A percentile compares a stretch with the other conserved stretches of the same genome.
Conservation (phyloP, 176 grass and related monocot genomes). For the Oryza australiensis region DNA sequence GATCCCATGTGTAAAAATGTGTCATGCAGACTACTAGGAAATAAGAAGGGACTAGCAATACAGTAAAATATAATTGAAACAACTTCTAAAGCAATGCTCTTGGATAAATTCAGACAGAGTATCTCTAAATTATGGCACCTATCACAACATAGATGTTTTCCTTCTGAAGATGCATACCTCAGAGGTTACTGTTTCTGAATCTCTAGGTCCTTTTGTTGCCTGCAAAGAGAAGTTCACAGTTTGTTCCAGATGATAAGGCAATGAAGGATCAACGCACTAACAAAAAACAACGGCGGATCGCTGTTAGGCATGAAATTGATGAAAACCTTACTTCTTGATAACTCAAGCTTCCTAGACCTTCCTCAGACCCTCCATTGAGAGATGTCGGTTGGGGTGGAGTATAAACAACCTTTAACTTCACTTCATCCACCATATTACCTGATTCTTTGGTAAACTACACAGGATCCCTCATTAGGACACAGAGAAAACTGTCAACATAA, state of each 20-base stretch:
- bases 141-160: neutral
- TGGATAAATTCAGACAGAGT: neutral
- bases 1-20: neutral
- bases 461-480: conserved; percentile 9
- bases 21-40: conserved; percentile 13
- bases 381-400: conserved; percentile 45
- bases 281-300: neutral
- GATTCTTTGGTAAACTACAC: conserved; percentile 83
- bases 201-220: conserved; percentile 56
- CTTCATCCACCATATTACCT: conserved; percentile 77
- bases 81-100: neutral
- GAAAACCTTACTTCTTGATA: conserved; percentile 49
- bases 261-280: neutral
- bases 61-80: neutral
- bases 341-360: conserved; percentile 62
- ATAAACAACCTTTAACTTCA: conserved; percentile 78
- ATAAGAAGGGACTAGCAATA: neutral
- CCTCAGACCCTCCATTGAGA: conserved; percentile 57
- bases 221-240: conserved; percentile 31
- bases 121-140: conserved; percentile 21
- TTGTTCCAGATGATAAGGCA: conserved; percentile 14
- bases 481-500: neutral
- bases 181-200: conserved; percentile 40
- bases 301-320: neutral
- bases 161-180: conserved; percentile 35